phyloP scores from a whole-genome alignment of 2,329 filamentous ascomycete species.

The Cladophialophora yegresii region DNA sequence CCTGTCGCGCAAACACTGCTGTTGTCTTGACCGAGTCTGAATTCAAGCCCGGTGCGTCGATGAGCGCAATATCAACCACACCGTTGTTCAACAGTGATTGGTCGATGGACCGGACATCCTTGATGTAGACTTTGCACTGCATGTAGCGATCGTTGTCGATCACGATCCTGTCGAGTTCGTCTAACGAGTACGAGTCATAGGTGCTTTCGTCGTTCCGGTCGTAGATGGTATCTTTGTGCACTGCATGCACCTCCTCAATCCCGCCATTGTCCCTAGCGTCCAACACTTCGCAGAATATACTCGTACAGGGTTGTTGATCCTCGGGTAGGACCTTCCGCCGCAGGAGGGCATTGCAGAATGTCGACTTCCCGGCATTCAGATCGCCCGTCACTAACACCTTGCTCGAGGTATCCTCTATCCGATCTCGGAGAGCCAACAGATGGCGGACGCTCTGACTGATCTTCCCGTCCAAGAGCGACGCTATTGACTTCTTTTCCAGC shows the following conservation, averaged over 20 bases:
- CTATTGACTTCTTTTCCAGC: constrained; percentile 86
- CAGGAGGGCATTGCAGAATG: constrained; percentile 95
- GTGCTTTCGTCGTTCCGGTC: constrained; percentile 90
- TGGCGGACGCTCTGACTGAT: constrained; percentile 93
- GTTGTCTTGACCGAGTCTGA: constrained; percentile 96
- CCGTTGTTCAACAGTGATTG: constrained; percentile 96
- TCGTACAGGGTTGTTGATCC: constrained; percentile 96
- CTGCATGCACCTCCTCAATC: constrained; percentile 91
- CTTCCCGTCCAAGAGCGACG: constrained; percentile 86
- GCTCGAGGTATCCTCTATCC: constrained; percentile 95
- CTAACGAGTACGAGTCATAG: constrained; percentile 80
- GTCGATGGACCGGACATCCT: constrained; percentile 83
- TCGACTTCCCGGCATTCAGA: constrained; percentile 95
- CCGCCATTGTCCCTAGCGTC: constrained; percentile 89
- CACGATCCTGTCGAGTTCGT: constrained; percentile 83
- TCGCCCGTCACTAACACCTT: constrained; percentile 96
- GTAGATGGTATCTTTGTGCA: constrained; percentile 78
- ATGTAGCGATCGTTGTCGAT: constrained; percentile 84
- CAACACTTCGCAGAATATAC: constrained; percentile 96
- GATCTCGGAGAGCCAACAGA: constrained; percentile 78
- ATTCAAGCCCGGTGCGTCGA: constrained; percentile 94
- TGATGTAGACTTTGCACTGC: constrained; percentile 96
- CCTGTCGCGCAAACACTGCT: constrained; percentile 92
- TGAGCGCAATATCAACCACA: constrained; percentile 95
- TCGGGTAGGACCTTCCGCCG: constrained; percentile 91